phyloP scores from a whole-genome alignment of 305 asterid species.

The Fraxinus sp. region DNA sequence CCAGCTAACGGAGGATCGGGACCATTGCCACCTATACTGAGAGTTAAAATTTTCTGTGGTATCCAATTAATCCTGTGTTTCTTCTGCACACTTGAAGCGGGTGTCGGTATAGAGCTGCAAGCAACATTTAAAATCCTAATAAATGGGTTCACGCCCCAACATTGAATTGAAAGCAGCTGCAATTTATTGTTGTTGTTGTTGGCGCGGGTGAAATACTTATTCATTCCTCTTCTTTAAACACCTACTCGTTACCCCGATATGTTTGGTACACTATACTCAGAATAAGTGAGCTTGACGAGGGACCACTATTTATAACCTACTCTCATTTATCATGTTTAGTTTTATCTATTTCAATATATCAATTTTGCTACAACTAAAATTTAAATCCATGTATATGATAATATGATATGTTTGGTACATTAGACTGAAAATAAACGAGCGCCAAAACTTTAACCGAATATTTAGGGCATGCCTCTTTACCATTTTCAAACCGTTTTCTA shows the following conservation, averaged over 20 bases:
- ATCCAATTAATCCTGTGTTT: neutral
- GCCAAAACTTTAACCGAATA: neutral
- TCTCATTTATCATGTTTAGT: neutral
- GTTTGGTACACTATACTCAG: neutral
- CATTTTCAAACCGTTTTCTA: too few species aligned
- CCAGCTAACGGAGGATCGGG: neutral
- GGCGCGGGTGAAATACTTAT: slow-evolving; percentile 14
- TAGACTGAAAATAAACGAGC: neutral
- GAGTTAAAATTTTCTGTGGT: neutral
- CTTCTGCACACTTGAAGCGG: neutral
- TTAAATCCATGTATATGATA: neutral
- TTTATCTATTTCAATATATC: neutral
- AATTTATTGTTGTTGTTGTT: slow-evolving; percentile 18
- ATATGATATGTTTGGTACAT: neutral
- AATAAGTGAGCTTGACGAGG: neutral
- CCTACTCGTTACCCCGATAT: neutral
- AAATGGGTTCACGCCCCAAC: slow-evolving; percentile 24
- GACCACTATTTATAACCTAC: neutral
- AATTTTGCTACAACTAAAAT: neutral
- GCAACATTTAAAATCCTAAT: slow-evolving; percentile 12
- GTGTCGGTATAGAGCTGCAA: slow-evolving; percentile 16
- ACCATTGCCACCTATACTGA: neutral
- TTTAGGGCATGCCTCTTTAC: too few species aligned
- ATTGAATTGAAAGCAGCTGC: slow-evolving; percentile 20
- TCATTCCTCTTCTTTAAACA: neutral